A percentile compares a stretch with the other conserved stretches of the same genome.
phyloP scores from a whole-genome alignment of 106 monocot species.

The Amphibolis antarctica region DNA sequence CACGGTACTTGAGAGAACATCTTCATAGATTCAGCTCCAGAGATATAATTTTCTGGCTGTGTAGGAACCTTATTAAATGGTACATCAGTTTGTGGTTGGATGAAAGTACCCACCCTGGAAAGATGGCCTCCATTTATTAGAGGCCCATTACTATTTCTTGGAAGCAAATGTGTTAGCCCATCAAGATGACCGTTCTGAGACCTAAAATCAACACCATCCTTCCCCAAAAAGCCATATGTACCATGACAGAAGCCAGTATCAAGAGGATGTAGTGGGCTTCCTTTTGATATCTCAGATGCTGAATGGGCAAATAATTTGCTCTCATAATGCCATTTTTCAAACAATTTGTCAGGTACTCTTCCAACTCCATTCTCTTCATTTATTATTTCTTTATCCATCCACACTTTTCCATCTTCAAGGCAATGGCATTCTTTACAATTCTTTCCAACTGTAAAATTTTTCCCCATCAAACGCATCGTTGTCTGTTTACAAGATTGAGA shows the following conservation, averaged over 20 bases:
- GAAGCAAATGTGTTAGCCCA: not conserved
- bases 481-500: constrained; percentile 14
- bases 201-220: not conserved
- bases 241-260: not conserved
- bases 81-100: constrained; percentile 1
- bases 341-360: constrained; percentile 1
- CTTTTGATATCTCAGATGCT: constrained; percentile 8
- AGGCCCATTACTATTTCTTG: constrained; percentile 5
- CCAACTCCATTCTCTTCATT: constrained; percentile 1
- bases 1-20: constrained; percentile 3
- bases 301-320: constrained; percentile 8
- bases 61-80: constrained; percentile 1
- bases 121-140: constrained; percentile 4
- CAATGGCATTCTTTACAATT: constrained; percentile 17
- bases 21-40: constrained; percentile 1
- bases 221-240: constrained; percentile 2
- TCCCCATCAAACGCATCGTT: constrained; percentile 78
- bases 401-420: constrained; percentile 16
- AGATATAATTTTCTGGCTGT: not conserved
- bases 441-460: constrained; percentile 42
- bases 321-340: constrained; percentile 7
- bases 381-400: constrained; percentile 29
- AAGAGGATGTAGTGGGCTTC: not conserved
- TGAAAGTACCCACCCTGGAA: constrained; percentile 1
- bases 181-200: not conserved